Conservation (phyloP, 768 basidiomycete genomes). For the Amanita subjunquillea region DNA sequence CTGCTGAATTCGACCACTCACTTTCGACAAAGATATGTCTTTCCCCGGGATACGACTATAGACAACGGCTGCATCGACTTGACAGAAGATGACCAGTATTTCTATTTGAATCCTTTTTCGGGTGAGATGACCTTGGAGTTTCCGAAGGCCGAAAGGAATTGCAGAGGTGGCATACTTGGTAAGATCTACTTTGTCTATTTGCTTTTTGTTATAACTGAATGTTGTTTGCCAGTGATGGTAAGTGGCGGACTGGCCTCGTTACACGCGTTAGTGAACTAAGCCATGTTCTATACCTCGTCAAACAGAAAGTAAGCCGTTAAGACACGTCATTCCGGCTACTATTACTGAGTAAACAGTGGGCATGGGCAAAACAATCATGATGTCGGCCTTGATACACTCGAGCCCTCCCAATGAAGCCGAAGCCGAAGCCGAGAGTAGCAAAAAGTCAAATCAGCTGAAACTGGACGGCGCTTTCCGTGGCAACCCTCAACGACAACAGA, state of each 20-base stretch:
- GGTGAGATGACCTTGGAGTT: constrained; percentile 83
- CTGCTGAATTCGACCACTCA: background rate
- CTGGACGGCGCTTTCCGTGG: constrained; percentile 52
- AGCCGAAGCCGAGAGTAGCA: constrained; percentile 16
- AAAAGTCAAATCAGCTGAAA: constrained; percentile 46
- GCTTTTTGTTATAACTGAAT: background rate
- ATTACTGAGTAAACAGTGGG: constrained; percentile 49
- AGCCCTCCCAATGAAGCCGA: constrained; percentile 38
- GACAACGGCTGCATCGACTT: constrained; percentile 61
- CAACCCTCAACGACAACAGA: constrained; percentile 21
- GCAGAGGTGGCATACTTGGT: constrained; percentile 86
- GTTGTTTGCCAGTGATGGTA: constrained; percentile 27
- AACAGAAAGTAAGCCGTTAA: constrained; percentile 3
- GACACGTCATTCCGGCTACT: background rate
- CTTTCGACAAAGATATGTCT: constrained; percentile 47
- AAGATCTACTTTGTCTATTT: constrained; percentile 16
- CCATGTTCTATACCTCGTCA: background rate
- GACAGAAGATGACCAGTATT: constrained; percentile 65
- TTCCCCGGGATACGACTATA: constrained; percentile 46
- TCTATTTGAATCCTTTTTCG: constrained; percentile 89
- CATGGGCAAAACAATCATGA: constrained; percentile 94
- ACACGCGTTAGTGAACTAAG: background rate
- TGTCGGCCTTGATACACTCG: constrained; percentile 81
- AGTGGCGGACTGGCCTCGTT: constrained; percentile 4
- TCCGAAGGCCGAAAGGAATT: constrained; percentile 68